Evolutionary conservation across 2,329 filamentous ascomycete species (phyloP), one percentile per base, ranked within the genome.

Genomic region (Pseudopyricularia javanii): DNA sequence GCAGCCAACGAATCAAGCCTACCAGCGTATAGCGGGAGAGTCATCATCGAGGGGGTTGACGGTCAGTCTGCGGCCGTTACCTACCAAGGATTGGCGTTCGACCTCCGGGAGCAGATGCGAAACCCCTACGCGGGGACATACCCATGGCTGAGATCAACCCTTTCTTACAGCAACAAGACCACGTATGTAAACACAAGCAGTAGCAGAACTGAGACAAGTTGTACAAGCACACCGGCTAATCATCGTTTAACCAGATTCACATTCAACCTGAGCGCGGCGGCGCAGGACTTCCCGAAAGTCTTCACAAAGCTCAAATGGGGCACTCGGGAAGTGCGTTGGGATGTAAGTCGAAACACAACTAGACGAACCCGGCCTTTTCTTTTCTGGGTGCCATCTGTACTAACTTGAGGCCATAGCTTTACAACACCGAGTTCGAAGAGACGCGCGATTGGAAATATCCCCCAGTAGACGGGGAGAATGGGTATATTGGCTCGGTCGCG

Each of bases 21-120:
- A 24, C 65, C 66, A 1, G 53, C 67, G 15, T 69, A 67, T 51
- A 64, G 64, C 49, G 66, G 66, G 45, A 64, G 62, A 51, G 59
- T 68, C n/a, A 55, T 63, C 17, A 56, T 68, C 47, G 17, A 14
- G 28, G 60, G 59, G 17, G 62, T 59, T 53, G 62, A 63, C 47
- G 64, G 63, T 22, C 65, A 68, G 53, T 55, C 59, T n/a, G 56
- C 67, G 26, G 62, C 60, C 7, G 59, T 67, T 4, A 62, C 63
- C 1, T 68, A 68, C 54, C 47, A 64, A 37, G 64, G 57, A 4
- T 32, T 47, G 14, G 34, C 20, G 7, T 52, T 43, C 47, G 20
- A 55, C 40, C 55, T 58, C 8, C 50, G 53, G 7, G 62, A 62
- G 12, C 61, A 63, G 28, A 64, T 62, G 52, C 61, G 50, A 2